Evolutionary conservation across 2,329 filamentous ascomycete genomes (phyloP).

Genomic region (Pyricularia sp.): DNA sequence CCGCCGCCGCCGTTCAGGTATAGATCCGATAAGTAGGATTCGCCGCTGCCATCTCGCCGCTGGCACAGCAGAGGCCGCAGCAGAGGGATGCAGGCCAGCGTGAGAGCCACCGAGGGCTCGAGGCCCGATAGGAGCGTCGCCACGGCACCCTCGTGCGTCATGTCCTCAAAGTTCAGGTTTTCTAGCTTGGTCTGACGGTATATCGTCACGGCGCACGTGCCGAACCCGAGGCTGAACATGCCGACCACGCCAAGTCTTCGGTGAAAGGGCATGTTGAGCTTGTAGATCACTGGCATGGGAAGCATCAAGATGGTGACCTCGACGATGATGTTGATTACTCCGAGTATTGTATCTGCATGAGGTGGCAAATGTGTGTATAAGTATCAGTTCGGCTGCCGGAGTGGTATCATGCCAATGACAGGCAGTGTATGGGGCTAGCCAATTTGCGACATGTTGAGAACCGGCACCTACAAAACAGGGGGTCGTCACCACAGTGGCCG

Average conservation of each 20-base stretch:
- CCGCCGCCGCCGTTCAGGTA: background rate
- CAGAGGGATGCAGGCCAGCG: constrained; percentile 25
- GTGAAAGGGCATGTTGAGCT: constrained; percentile 16
- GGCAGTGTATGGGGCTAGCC: constrained; percentile 13
- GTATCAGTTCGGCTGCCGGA: constrained; percentile 22
- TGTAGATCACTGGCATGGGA: constrained; percentile 19
- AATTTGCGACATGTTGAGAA: constrained; percentile 13
- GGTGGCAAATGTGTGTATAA: constrained; percentile 13
- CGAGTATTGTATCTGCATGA: constrained; percentile 16
- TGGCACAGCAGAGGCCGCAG: constrained; percentile 23
- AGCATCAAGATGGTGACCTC: constrained; percentile 18
- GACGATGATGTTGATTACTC: constrained; percentile 18
- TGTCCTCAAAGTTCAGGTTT: constrained; percentile 19
- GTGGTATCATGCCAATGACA: constrained; percentile 19
- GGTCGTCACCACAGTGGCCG: constrained; percentile 6
- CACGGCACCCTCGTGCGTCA: constrained; percentile 18
- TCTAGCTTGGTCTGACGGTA: constrained; percentile 21
- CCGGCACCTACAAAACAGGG: constrained; percentile 11
- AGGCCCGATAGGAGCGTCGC: constrained; percentile 22
- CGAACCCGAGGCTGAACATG: constrained; percentile 18
- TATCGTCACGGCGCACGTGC: constrained; percentile 16
- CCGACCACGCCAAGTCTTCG: constrained; percentile 12
- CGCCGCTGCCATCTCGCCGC: background rate
- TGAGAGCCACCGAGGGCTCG: constrained; percentile 25
- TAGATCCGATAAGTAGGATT: background rate